Percentiles rank a stretch among this genome's conserved stretches.
These are phyloP conservation scores for Gastrolobium villosum DNA, from an alignment of 306 rosid species.

Conservation along the genomic window DNA sequence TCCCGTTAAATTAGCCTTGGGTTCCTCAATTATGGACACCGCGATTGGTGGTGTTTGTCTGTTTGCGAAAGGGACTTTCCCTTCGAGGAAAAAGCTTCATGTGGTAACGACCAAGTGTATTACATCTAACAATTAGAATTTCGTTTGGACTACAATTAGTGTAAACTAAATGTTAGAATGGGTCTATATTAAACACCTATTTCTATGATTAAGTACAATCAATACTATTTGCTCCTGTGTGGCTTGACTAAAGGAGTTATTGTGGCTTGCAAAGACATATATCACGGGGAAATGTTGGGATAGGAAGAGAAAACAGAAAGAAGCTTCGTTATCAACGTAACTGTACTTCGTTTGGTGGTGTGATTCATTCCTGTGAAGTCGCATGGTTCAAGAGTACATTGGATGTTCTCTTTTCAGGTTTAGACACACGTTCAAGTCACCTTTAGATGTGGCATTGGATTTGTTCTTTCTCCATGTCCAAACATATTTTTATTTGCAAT, in stretches of 20 bases:
- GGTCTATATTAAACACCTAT: background rate
- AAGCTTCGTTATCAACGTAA: background rate
- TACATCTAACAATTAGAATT: too few species aligned
- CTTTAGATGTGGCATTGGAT: constrained; percentile 12
- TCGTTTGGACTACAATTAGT: background rate
- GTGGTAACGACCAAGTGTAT: background rate
- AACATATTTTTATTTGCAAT: constrained; percentile 19
- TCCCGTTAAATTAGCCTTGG: constrained; percentile 30
- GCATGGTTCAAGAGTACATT: constrained; percentile 33
- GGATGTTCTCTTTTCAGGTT: constrained; percentile 33
- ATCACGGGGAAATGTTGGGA: too few species aligned
- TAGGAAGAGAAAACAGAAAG: background rate
- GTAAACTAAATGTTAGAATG: background rate
- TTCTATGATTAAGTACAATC: background rate
- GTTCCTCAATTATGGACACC: constrained; percentile 38
- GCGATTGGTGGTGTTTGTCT: constrained; percentile 41
- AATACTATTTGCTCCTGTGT: background rate
- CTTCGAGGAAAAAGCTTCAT: background rate
- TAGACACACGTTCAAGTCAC: background rate
- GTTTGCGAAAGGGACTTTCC: constrained; percentile 23
- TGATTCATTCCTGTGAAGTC: constrained; percentile 5
- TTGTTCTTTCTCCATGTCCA: background rate
- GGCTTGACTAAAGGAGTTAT: background rate
- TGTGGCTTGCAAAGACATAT: background rate
- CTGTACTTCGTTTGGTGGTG: background rate